Base-by-base conservation (phyloP, 140 eudicot species). In the Cichorium intybus region DNA sequence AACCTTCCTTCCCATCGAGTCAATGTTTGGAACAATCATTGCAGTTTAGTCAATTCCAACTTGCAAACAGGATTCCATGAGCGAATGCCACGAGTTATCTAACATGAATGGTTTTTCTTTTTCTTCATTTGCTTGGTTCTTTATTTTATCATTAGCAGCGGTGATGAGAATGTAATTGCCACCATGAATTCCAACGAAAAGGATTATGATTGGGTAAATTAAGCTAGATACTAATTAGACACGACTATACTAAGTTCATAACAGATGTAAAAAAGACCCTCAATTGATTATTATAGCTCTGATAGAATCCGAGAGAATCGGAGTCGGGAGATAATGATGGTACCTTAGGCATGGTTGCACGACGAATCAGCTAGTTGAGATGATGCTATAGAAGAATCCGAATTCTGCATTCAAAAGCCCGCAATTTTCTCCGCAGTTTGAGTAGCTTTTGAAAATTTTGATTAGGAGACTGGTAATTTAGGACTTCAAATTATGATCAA, bases 281-380 rank as follows among this genome's bases (percentile, higher is more conserved):
- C 37, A 20, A 56, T 45, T 64, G 39, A 52, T 47, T 12, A 29
- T 29, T 16, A 24, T 10, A 53, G 55, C 53, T 56, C 43, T 16
- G 12, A 31, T 15, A 23, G 16, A 17, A 10, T 39, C 29, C 20
- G 46, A 54, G 8, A 62, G 20, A 37, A 66, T n/a, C 16, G 24
- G 45, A 24, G 29, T 54, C 45, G 31, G 51, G 34, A 74, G 26
- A 74, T 29, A 59, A 26, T 63, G 47, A 74, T 24, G 67, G 48
- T 73, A 81, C 86, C 86, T 81, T 82, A 57, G 86, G 77, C 86
- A 77, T 81, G 46, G 74, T 71, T 68, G 73, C 57, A 69, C 54
- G 68, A 18, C 12, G 77, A 78, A 64, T 61, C 53, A 22, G 67
- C 33, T 43, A 45, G 4, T 12, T 45, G 15, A 64, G 66, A 53